Conservation (phyloP, 257 asterid species). For the Prunella vulgaris region DNA sequence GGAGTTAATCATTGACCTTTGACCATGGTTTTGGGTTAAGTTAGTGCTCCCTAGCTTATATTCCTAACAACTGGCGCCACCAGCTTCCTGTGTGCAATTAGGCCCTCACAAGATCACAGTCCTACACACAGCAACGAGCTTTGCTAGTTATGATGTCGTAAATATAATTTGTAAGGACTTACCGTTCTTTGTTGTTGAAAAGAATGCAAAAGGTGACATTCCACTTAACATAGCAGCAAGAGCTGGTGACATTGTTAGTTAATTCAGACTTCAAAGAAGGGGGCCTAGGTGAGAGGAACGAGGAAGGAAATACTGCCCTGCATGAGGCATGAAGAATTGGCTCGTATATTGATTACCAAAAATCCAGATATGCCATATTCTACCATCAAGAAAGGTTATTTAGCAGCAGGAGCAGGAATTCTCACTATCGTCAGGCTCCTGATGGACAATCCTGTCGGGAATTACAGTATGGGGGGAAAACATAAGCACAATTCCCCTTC, state of each 20-base stretch:
- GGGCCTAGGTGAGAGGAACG: conserved; percentile 34
- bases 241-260: conserved; percentile 29
- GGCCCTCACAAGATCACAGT: conserved; percentile 50
- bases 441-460: conserved; percentile 41
- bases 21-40: conserved; percentile 15
- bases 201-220: conserved; percentile 43
- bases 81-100: conserved; percentile 38
- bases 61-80: conserved; percentile 21
- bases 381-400: conserved; percentile 40
- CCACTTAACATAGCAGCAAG: conserved; percentile 54
- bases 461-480: conserved; percentile 22
- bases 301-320: conserved; percentile 40
- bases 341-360: conserved; percentile 36
- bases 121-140: conserved; percentile 45
- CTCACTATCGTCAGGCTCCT: conserved; percentile 38
- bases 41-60: no score
- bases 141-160: conserved; percentile 38
- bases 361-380: conserved; percentile 36
- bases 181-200: conserved; percentile 37
- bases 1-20: no score
- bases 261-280: conserved; percentile 37
- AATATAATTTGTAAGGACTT: conserved; percentile 51
- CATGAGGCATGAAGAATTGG: conserved; percentile 46
- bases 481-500: conserved; percentile 35
- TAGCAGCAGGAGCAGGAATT: conserved; percentile 58